Percentiles rank a stretch among this genome's conserved stretches.
Evolutionary conservation across 1,284 basidiomycete genomes (phyloP).

Genomic region (Moesziomyces sp.): DNA sequence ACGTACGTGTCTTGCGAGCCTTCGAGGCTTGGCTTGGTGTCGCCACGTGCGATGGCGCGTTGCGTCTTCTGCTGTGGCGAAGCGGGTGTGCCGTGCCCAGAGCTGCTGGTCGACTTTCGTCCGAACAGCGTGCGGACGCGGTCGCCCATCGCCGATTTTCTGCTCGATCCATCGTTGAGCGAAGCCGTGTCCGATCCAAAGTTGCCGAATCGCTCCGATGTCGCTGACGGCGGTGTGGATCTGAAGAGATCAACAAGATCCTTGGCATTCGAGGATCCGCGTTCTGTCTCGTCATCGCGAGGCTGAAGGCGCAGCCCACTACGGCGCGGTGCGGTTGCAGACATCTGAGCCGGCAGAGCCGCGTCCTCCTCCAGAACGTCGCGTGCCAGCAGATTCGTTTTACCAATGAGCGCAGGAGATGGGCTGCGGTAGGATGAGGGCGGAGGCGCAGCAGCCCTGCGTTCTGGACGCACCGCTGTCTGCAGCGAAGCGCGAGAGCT

Average conservation of each 20-base stretch:
- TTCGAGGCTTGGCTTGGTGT: slow-evolving; percentile 33
- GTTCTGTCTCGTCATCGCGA: slow-evolving; percentile 29
- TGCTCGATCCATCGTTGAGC: slow-evolving; percentile 14
- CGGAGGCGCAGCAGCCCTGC: slow-evolving; percentile 29
- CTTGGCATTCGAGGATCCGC: slow-evolving; percentile 13
- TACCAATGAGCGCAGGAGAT: slow-evolving; percentile 18
- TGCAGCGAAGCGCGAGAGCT: slow-evolving; percentile 34
- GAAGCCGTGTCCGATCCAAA: slow-evolving; percentile 20
- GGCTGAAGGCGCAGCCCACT: slow-evolving; percentile 35
- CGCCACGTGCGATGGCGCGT: slow-evolving; percentile 17
- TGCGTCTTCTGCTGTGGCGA: slow-evolving; percentile 21
- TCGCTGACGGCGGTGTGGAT: slow-evolving; percentile 47
- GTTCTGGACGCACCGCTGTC: slow-evolving; percentile 32
- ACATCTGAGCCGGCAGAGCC: background rate
- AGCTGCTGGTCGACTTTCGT: slow-evolving; percentile 41
- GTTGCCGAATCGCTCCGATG: slow-evolving; percentile 22
- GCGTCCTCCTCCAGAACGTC: slow-evolving; percentile 20
- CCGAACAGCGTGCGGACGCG: slow-evolving; percentile 48
- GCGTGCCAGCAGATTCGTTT: slow-evolving; percentile 18
- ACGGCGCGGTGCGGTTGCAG: slow-evolving; percentile 8
- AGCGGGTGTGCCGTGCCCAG: slow-evolving; percentile 20
- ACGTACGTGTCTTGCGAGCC: slow-evolving; percentile 34
- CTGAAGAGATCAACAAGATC: slow-evolving; percentile 55
- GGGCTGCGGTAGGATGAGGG: slow-evolving; percentile 50
- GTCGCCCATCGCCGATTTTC: slow-evolving; percentile 38